Base-by-base conservation (phyloP, 2,329 filamentous ascomycete genomes). In the Rutstroemia sp. region DNA sequence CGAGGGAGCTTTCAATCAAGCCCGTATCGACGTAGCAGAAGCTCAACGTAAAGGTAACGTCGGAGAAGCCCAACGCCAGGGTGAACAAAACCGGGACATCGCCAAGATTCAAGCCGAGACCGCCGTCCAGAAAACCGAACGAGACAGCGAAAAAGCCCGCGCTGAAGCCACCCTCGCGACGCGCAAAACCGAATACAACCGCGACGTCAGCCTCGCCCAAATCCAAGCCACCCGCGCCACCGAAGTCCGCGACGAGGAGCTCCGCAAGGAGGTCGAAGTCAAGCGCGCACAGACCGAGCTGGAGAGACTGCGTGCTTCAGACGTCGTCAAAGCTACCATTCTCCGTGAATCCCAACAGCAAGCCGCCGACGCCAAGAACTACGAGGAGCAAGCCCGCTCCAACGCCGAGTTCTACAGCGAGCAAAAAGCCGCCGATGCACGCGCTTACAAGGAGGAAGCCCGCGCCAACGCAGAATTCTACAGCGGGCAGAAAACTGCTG, bases 21-120 rank as follows among this genome's bases (percentile, higher is more conserved):
- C 88, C 37, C 72, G 79, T 49, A 76, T 87, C 62, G 85, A 88
- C 66, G 85, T 85, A 3, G 81, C 82, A 47, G 81, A 83, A 56
- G 82, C 82, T 7, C 80, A 82, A 64, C 76, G 82, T 65, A 77
- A 78, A 51, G 87, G 87, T 66, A 86, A 86, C 63, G 85, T 90
- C 14, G 87, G 87, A 57, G 89, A 94, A 71, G 85, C 89, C 23
- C 79, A 90, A 69, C 87, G 88, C 66, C 82, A 85, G 66, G 90
- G 90, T 61, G 80, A 88, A 66, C 87, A 91, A 61, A 90, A 94
- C 69, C 88, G 91, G 54, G 87, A 92, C 67, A 88, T 95, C 44
- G 88, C 89, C 64, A 92, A 91, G 75, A 95, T 95, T 73, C 83
- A 92, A 70, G 89, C 90, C 62, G 85, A 90, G 65, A 95, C 90